A percentile compares a stretch with the other conserved stretches of the same genome.
phyloP scores from a whole-genome alignment of 1,284 basidiomycete genomes.

The Ceratobasidium sp. region DNA sequence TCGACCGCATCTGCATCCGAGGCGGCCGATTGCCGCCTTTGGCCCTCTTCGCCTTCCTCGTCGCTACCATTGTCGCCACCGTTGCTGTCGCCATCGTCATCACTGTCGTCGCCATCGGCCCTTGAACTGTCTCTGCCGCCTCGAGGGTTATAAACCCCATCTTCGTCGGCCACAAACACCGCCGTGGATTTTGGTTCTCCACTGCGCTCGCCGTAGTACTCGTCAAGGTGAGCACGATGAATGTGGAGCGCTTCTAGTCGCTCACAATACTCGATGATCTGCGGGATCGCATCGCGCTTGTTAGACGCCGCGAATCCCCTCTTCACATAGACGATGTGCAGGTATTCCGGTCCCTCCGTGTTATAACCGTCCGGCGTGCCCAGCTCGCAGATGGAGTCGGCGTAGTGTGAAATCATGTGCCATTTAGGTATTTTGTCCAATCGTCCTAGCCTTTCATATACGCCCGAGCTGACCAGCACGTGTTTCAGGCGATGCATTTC shows the following conservation, averaged over 20 bases:
- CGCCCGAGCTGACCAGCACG: background rate
- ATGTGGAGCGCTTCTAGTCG: background rate
- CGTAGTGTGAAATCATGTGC: conserved; percentile 31
- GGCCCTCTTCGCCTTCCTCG: background rate
- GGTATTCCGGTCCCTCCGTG: conserved; percentile 35
- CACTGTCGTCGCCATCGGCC: background rate
- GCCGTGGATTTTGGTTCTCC: background rate
- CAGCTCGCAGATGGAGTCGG: background rate
- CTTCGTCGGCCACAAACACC: background rate
- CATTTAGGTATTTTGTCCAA: conserved; percentile 26
- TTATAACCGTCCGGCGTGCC: conserved; percentile 28
- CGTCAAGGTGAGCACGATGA: conserved; percentile 4
- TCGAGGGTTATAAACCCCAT: background rate
- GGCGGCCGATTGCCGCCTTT: background rate
- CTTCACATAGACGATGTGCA: conserved; percentile 25
- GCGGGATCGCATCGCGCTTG: background rate
- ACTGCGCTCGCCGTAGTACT: background rate
- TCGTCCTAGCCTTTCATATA: background rate
- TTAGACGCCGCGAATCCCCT: background rate
- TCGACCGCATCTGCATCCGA: background rate
- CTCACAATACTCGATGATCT: background rate
- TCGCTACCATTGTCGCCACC: too few relatives aligned
- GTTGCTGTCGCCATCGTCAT: background rate
- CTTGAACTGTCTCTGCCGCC: background rate
- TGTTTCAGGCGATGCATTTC: conserved; percentile 5